Evolutionary conservation across 495 filamentous ascomycete genomes (phyloP), one percentile per base, ranked within the genome.

Genomic region (Achaetomiella virescens): DNA sequence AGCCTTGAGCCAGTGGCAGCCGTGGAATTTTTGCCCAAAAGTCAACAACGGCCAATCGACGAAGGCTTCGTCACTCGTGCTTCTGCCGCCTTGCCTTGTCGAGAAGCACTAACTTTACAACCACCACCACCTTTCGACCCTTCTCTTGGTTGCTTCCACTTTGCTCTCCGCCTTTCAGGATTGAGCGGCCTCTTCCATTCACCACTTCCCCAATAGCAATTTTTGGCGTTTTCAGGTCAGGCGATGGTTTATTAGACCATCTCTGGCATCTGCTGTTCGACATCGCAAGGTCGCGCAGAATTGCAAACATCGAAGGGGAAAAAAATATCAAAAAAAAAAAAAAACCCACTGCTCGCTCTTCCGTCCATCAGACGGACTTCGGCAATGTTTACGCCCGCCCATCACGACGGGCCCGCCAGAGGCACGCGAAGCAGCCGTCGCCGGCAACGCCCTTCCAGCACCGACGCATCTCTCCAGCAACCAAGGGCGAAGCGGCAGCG

Each of bases 401-500:
- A 73, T 52, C 63, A 69, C 54, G 69, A 73, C 63, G 67, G 77
- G 56, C 66, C 73, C 6, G 69, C 79, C 48, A 68, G 74, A 46
- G 80, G 81, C 53, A 86, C 78, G 60, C 78, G 72, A 18, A 75
- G 84, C 51, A 72, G 75, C 63, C 80, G 86, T 54, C 74, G 88
- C 56, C 84, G 85, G 49, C 84, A 82, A 66, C 81, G 88, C 53
- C 84, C 83, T 36, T 68, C 76, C 45, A 86, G 81, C 59, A 78
- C 83, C 59, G 86, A 89, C 52, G 78, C 78, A 41, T 77, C 80
- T 21, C 76, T 82, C 25, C 78, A 80, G 54, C 83, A 85, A 57
- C 81, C 80, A 15, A 87, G 82, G 64, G 79, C 86, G 17, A 91
- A 91, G 74, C 78, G 86, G 62, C 85, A 86, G 59, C 76, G 86